Conservation (phyloP, 2,329 filamentous ascomycete genomes). For the Ceratocystis colombiana region DNA sequence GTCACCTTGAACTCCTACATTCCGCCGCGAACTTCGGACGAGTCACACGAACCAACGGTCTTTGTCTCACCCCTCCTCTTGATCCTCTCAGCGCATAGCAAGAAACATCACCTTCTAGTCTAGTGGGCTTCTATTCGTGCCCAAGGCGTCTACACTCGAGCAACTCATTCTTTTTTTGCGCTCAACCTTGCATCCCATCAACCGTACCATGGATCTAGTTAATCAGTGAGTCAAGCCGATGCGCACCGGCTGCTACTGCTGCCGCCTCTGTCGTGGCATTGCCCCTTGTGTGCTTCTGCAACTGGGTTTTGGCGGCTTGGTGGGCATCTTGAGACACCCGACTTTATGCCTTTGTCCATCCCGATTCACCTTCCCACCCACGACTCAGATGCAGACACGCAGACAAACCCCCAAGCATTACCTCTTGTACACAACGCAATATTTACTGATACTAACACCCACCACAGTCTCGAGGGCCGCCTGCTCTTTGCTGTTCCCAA, state of each 20-base stretch:
- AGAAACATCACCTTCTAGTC: neutral
- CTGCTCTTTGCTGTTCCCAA: conserved; percentile 97
- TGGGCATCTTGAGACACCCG: neutral
- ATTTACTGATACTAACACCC: neutral
- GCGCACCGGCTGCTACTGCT: conserved; percentile 18
- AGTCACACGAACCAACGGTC: neutral
- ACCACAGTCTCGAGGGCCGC: conserved; percentile 70
- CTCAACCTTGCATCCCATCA: neutral
- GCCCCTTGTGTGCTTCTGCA: neutral
- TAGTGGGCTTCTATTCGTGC: neutral
- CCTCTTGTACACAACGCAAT: neutral
- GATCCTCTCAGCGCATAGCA: neutral
- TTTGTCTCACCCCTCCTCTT: neutral
- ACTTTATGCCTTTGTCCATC: neutral
- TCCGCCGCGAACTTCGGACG: neutral
- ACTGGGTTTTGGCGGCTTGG: neutral
- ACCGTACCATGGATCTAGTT: conserved; percentile 46
- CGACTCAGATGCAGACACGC: neutral
- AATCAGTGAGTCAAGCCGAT: conserved; percentile 42
- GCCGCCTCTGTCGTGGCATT: conserved; percentile 5
- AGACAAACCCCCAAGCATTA: neutral
- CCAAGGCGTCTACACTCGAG: neutral
- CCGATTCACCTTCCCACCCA: neutral
- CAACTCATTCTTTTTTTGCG: neutral
- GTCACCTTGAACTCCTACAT: neutral